These are phyloP conservation scores for Ophiostoma angusticollis DNA, from an alignment of 2,329 filamentous ascomycete genomes.

Conservation along the genomic window DNA sequence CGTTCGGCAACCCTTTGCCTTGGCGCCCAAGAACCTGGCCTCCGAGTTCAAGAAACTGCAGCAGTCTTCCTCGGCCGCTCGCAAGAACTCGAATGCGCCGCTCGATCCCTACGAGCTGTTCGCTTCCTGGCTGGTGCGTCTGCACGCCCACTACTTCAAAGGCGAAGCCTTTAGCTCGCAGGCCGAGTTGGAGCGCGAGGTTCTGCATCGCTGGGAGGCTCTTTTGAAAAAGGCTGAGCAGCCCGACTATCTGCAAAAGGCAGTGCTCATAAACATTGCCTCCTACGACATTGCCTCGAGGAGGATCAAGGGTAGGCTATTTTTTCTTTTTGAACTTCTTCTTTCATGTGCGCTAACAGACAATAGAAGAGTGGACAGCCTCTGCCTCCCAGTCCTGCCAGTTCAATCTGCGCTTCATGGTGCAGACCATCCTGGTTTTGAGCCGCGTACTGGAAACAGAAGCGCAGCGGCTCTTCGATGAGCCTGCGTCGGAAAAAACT, in stretches of 20 bases:
- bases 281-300: constrained; percentile 58
- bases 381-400: constrained; percentile 37
- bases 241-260: constrained; percentile 57
- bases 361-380: constrained; percentile 33
- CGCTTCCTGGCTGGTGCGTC: constrained; percentile 67
- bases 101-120: constrained; percentile 52
- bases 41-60: constrained; percentile 55
- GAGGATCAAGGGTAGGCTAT: constrained; percentile 41
- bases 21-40: constrained; percentile 64
- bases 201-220: constrained; percentile 63
- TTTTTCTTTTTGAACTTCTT: not conserved
- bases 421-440: constrained; percentile 61
- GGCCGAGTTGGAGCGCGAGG: constrained; percentile 72
- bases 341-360: constrained; percentile 20
- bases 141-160: constrained; percentile 75
- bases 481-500: not conserved
- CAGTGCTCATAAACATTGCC: constrained; percentile 75
- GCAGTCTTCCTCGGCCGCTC: constrained; percentile 19
- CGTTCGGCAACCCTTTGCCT: constrained; percentile 59
- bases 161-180: constrained; percentile 63
- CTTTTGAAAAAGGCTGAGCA: constrained; percentile 57
- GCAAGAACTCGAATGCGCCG: constrained; percentile 18
- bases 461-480: constrained; percentile 7
- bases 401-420: constrained; percentile 64
- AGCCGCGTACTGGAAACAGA: constrained; percentile 45